These are phyloP conservation scores for Cucurbita pepo DNA, from an alignment of 306 rosid species.

Conservation along the genomic window DNA sequence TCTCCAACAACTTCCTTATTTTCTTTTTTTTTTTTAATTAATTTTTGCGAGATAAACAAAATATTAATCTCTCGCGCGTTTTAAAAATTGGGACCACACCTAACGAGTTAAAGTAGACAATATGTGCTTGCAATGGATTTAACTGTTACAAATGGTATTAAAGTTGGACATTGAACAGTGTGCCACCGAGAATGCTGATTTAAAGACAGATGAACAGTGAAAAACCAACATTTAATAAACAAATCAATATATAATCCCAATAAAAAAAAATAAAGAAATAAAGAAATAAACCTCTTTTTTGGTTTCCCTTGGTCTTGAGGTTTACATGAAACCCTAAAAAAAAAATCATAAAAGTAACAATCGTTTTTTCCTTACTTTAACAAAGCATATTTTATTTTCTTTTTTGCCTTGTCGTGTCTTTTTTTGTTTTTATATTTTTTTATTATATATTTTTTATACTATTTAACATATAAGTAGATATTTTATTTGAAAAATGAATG, in stretches of 20 bases:
- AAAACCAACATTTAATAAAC: not conserved
- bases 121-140: no score
- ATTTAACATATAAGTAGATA: not conserved
- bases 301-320: not conserved
- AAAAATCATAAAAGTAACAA: not conserved
- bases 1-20: slow-evolving; percentile 1
- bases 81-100: no score
- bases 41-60: no score
- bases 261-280: not conserved
- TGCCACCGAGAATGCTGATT: no score
- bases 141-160: no score
- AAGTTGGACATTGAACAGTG: no score
- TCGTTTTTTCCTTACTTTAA: not conserved
- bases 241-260: not conserved
- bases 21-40: no score
- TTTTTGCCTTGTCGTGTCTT: not conserved
- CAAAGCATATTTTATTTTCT: not conserved
- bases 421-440: not conserved
- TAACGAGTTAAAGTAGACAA: no score
- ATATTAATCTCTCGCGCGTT: no score
- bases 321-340: not conserved
- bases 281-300: not conserved
- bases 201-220: no score
- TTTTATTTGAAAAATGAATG: no score
- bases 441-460: not conserved